Conservation (phyloP, 352 stramenopile genomes). For the Pythium aphanidermatum region DNA sequence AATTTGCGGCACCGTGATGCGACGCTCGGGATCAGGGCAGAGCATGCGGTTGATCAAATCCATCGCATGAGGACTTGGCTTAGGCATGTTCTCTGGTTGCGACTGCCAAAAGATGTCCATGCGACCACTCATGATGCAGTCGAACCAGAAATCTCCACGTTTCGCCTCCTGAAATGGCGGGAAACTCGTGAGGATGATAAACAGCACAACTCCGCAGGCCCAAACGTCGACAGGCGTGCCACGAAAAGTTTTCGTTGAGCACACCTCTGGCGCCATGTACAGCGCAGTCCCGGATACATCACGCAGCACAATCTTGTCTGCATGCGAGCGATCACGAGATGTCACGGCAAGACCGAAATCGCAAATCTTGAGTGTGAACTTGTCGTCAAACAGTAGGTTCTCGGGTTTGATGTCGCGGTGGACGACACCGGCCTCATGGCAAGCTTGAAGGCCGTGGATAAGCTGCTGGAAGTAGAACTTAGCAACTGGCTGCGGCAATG, state of each 20-base stretch:
- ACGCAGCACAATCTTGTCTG: constrained; percentile 28
- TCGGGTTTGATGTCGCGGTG: constrained; percentile 90
- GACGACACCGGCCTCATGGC: constrained; percentile 65
- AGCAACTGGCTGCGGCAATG: constrained; percentile 48
- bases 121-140: constrained; percentile 40
- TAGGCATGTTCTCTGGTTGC: constrained; percentile 31
- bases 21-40: constrained; percentile 42
- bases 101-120: constrained; percentile 53
- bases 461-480: constrained; percentile 84
- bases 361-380: constrained; percentile 88
- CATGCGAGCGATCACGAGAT: constrained; percentile 7
- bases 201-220: constrained; percentile 86
- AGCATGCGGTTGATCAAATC: constrained; percentile 75
- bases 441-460: constrained; percentile 63
- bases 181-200: constrained; percentile 87
- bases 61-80: constrained; percentile 45
- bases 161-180: constrained; percentile 80
- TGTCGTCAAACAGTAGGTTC: constrained; percentile 84
- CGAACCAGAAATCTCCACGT: constrained; percentile 73
- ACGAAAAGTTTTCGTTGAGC: constrained; percentile 46
- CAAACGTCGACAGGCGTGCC: constrained; percentile 84
- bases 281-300: constrained; percentile 77
- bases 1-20: constrained; percentile 48
- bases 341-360: constrained; percentile 89
- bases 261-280: constrained; percentile 90